Evolutionary conservation across 352 stramenopile genomes (phyloP).

Genomic region (Phytophthora cryptogea): DNA sequence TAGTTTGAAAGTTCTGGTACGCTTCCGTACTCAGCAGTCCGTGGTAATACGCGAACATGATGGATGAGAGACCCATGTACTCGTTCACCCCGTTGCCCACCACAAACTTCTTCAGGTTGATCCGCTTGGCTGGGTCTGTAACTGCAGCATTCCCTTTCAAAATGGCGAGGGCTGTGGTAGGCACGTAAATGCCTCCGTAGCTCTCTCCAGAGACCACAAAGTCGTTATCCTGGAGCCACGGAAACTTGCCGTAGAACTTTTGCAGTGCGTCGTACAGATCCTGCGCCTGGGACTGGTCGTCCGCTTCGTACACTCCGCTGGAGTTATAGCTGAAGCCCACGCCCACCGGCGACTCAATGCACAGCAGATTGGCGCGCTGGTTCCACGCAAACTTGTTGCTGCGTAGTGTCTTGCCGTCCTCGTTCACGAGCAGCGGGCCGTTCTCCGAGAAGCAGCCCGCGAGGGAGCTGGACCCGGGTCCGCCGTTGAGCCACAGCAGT

Average conservation of each 20-base stretch:
- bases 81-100: slow-evolving; percentile 81
- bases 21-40: slow-evolving; percentile 69
- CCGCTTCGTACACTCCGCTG: slow-evolving; percentile 65
- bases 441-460: slow-evolving; percentile 71
- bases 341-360: slow-evolving; percentile 65
- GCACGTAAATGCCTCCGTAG: slow-evolving; percentile 84
- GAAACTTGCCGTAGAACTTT: slow-evolving; percentile 89
- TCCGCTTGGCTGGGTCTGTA: slow-evolving; percentile 22
- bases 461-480: slow-evolving; percentile 63
- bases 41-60: slow-evolving; percentile 84
- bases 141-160: slow-evolving; percentile 47
- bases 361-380: slow-evolving; percentile 56
- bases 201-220: slow-evolving; percentile 84
- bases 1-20: slow-evolving; percentile 59
- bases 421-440: slow-evolving; percentile 66
- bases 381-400: slow-evolving; percentile 67
- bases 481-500: slow-evolving; percentile 74
- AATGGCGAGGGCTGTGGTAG: slow-evolving; percentile 58
- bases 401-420: slow-evolving; percentile 47
- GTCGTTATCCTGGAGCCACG: slow-evolving; percentile 73
- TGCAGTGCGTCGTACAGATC: slow-evolving; percentile 83
- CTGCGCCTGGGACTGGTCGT: slow-evolving; percentile 72
- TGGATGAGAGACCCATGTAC: slow-evolving; percentile 54
- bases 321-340: slow-evolving; percentile 73
- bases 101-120: slow-evolving; percentile 90